Evolutionary conservation across 352 stramenopile species (phyloP).

Genomic region (Pythium brassicae): DNA sequence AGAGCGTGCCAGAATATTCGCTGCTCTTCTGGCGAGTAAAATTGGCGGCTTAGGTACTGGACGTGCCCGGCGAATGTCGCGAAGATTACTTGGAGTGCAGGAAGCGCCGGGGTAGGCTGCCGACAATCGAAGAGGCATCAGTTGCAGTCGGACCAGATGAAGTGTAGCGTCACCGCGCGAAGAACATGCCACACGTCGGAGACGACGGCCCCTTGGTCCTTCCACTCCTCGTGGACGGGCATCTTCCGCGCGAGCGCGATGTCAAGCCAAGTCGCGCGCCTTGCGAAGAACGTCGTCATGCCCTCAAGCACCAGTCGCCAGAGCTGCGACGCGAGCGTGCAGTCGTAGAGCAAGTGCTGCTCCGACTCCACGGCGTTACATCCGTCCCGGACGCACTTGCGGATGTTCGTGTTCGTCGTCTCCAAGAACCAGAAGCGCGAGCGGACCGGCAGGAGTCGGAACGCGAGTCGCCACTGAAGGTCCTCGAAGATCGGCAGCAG

Average conservation of each 20-base stretch:
- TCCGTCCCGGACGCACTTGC: constrained; percentile 4
- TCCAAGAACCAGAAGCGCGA: constrained; percentile 16
- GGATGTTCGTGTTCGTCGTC: constrained; percentile 4
- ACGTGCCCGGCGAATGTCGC: constrained; percentile 2
- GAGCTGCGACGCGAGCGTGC: constrained; percentile 1
- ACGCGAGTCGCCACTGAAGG: constrained; percentile 14
- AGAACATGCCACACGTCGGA: constrained; percentile 10
- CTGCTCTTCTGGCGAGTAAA: no score
- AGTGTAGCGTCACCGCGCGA: constrained; percentile 9
- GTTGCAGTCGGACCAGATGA: constrained; percentile 14
- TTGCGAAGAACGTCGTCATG: not conserved
- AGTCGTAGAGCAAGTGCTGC: constrained; percentile 15
- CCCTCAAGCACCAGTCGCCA: constrained; percentile 1
- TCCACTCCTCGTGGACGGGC: constrained; percentile 1
- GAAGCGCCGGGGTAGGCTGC: not conserved
- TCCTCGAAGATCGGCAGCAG: constrained; percentile 13
- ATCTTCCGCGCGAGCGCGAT: constrained; percentile 2
- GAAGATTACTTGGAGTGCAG: constrained; percentile 7
- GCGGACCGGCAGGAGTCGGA: constrained; percentile 8
- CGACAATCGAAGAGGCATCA: constrained; percentile 6
- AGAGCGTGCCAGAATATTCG: no score
- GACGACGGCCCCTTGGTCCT: constrained; percentile 3
- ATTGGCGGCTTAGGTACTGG: no score
- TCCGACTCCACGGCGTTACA: constrained; percentile 10
- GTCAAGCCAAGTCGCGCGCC: constrained; percentile 2